Base-by-base conservation (phyloP, 2,329 filamentous ascomycete species). In the Fusarium equiseti region DNA sequence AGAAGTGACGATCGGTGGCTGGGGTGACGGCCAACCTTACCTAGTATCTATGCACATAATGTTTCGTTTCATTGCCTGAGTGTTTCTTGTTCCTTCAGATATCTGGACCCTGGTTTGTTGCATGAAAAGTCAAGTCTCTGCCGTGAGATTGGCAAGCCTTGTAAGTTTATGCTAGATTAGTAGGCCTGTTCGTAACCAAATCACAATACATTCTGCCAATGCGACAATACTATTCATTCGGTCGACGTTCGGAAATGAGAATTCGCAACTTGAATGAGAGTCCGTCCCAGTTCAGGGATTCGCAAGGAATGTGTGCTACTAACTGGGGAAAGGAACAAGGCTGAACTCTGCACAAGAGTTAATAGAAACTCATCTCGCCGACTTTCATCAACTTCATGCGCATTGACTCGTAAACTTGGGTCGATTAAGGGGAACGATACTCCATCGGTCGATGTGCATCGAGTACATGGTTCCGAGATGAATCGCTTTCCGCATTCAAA, bases 11-110 rank as follows among this genome's bases (percentile, higher is more conserved):
- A 72, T 75, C 69, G 52, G 57, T 64, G 62, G 61, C 66, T 71
- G 65, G 70, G 68, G 64, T 58, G 59, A 61, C 16, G 52, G 35
- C 50, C 22, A 70, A 53, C 54, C 59, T 51, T 63, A 63, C 60
- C 50, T 43, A 38, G 18, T 38, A 42, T 42, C 32, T 64, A 63
- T 56, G 59, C 42, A 38, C 49, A 51, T 50, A 73, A 62, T 72
- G 73, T 76, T 76, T 76, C 72, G 74, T 76, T 76, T 75, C 69
- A 64, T 64, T 71, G 68, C 70, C 75, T 71, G 59, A 60, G 70
- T 63, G 70, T 73, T 76, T 75, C 68, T 63, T 70, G 66, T 64
- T 66, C 66, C 60, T 56, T 61, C 55, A 48, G 54, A 27, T 59
- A 38, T 26, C 51, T 22, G 29, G 53, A 56, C 60, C 59, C 63